phyloP scores from a whole-genome alignment of 257 asterid genomes.

The Forsythia suspensa region DNA sequence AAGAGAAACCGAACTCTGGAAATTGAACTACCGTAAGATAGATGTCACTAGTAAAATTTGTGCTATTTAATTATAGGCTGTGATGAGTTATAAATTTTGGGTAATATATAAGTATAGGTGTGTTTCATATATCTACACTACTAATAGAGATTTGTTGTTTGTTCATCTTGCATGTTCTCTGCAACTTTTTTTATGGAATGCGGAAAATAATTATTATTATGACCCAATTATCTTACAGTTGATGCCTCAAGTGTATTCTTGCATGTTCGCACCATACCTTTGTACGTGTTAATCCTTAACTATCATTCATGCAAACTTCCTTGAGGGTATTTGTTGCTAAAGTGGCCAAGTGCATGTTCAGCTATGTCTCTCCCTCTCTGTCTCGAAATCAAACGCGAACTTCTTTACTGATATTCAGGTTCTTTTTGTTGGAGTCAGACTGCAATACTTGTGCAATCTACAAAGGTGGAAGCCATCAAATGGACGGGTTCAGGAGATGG shows the following conservation, averaged over 20 bases:
- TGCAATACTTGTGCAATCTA: constrained; percentile 66
- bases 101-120: background rate
- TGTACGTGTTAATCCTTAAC: background rate
- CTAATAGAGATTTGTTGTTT: background rate
- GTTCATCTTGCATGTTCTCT: background rate
- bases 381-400: constrained; percentile 51
- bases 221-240: background rate
- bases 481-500: constrained; percentile 99
- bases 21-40: background rate
- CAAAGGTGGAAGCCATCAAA: constrained; percentile 71
- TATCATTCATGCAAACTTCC: background rate
- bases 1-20: background rate
- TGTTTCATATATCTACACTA: too few relatives aligned
- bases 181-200: background rate
- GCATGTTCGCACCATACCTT: background rate
- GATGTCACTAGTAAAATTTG: background rate
- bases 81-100: background rate
- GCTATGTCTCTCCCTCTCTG: constrained; percentile 20
- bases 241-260: background rate
- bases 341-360: background rate
- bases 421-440: constrained; percentile 99
- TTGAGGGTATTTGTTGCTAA: background rate
- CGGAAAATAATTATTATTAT: background rate
- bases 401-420: constrained; percentile 99
- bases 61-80: background rate